A percentile compares a stretch with the other conserved stretches of the same genome.
Evolutionary conservation across 352 stramenopile genomes (phyloP).

Genomic region (Phytophthora megakarya): DNA sequence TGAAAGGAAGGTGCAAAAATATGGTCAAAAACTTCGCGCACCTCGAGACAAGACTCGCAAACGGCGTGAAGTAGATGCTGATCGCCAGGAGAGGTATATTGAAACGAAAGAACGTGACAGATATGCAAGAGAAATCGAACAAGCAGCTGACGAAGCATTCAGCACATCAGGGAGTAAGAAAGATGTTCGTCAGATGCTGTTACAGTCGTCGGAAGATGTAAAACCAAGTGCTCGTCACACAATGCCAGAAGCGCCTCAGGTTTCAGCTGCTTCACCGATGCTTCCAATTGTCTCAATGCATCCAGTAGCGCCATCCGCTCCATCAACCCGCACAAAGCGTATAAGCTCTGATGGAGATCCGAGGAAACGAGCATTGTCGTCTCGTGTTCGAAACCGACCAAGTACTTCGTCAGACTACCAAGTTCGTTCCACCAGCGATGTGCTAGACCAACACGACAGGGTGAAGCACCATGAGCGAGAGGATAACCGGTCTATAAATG

Average conservation of each 20-base stretch:
- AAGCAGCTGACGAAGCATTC: constrained; percentile 28
- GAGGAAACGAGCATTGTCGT: constrained; percentile 31
- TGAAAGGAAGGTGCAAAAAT: constrained; percentile 30
- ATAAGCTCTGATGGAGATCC: constrained; percentile 22
- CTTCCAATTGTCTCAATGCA: not conserved
- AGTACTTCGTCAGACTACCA: constrained; percentile 26
- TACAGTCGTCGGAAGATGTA: constrained; percentile 6
- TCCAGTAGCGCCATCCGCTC: not conserved
- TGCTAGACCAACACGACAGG: constrained; percentile 12
- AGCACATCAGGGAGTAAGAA: constrained; percentile 4
- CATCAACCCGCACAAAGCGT: not conserved
- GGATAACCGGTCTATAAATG: constrained; percentile 23
- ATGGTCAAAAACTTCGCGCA: constrained; percentile 27
- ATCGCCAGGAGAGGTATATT: constrained; percentile 18
- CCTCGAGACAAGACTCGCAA: constrained; percentile 20
- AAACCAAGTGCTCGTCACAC: constrained; percentile 9
- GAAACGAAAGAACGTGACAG: constrained; percentile 36
- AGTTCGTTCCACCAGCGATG: constrained; percentile 13
- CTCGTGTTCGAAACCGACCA: constrained; percentile 22
- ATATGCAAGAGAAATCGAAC: constrained; percentile 36
- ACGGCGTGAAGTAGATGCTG: constrained; percentile 4
- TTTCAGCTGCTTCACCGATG: not conserved
- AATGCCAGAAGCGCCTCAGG: not conserved
- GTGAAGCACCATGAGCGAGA: constrained; percentile 21
- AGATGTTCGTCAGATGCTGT: not conserved